phyloP scores from a whole-genome alignment of 495 filamentous ascomycete genomes.

The Penicillium paxilli region DNA sequence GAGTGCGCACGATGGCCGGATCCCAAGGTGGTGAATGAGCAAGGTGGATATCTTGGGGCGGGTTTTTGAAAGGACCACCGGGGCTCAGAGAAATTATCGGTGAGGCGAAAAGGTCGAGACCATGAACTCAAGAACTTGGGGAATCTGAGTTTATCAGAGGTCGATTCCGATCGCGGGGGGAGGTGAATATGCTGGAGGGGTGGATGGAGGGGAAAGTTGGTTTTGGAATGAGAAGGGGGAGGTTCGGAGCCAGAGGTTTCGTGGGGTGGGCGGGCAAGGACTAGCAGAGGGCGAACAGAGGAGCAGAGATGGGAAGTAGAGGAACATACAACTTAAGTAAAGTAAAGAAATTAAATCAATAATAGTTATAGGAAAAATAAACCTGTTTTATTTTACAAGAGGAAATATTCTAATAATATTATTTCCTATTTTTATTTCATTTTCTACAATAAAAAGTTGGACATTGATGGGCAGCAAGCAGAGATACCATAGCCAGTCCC shows the following conservation, averaged over 20 bases:
- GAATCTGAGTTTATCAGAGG: background rate
- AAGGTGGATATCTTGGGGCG: conserved; percentile 12
- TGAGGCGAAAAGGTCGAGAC: conserved; percentile 1
- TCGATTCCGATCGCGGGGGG: background rate
- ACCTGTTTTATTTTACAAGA: no score
- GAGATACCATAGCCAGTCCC: no score
- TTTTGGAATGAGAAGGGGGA: conserved; percentile 17
- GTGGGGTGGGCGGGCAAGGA: conserved; percentile 46
- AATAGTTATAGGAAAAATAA: no score
- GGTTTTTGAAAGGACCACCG: background rate
- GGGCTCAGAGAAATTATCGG: conserved; percentile 10
- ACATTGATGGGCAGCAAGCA: no score
- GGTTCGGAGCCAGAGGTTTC: conserved; percentile 41
- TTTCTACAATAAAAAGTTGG: no score
- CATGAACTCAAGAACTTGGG: conserved; percentile 16
- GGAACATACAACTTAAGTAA: no score
- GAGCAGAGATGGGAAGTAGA: background rate
- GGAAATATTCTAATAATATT: no score
- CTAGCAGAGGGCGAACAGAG: background rate
- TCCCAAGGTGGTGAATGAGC: background rate
- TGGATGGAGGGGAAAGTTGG: conserved; percentile 18
- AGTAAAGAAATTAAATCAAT: no score
- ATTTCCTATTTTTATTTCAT: no score
- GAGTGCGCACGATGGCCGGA: background rate
- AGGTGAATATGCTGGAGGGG: conserved; percentile 12